A percentile compares a stretch with the other conserved stretches of the same genome.
Conservation (phyloP, 2,329 filamentous ascomycete genomes). For the Colletotrichum gloeosporioides region DNA sequence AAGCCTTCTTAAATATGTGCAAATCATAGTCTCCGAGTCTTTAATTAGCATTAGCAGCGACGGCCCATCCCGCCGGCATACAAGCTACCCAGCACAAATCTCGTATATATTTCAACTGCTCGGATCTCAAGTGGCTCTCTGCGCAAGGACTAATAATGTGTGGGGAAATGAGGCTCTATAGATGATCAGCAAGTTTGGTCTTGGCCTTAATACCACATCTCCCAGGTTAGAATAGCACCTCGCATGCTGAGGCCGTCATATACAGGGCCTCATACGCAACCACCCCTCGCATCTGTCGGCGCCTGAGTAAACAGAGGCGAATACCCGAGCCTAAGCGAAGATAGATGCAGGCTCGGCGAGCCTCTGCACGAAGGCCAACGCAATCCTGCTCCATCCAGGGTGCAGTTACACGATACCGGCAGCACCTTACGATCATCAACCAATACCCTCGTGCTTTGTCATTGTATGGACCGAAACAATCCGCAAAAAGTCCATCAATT, state of each 20-base stretch:
- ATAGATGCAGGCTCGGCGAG: accelerated
- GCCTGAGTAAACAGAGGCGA: accelerated
- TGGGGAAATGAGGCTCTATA: neutral
- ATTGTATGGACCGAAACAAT: too few species aligned
- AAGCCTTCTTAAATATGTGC: neutral
- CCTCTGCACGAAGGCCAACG: accelerated
- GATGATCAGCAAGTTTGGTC: too few species aligned
- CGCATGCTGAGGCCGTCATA: too few species aligned
- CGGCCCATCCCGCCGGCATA: too few species aligned
- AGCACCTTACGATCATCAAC: too few species aligned
- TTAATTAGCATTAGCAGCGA: neutral
- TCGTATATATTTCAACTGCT: neutral
- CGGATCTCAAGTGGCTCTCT: too few species aligned
- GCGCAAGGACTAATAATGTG: neutral
- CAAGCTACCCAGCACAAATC: too few species aligned
- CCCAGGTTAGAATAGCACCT: too few species aligned
- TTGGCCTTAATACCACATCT: too few species aligned
- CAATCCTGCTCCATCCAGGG: too few species aligned
- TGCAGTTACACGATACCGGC: too few species aligned
- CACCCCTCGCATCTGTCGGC: neutral
- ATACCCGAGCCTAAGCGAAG: accelerated
- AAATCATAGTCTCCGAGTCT: neutral
- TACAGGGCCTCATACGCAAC: neutral
- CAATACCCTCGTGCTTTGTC: too few species aligned
- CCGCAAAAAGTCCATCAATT: neutral